Evolutionary conservation across 805 yeast genomes (phyloP), one percentile per base, ranked within the genome.

Genomic region (Maudiozyma bulderi): DNA sequence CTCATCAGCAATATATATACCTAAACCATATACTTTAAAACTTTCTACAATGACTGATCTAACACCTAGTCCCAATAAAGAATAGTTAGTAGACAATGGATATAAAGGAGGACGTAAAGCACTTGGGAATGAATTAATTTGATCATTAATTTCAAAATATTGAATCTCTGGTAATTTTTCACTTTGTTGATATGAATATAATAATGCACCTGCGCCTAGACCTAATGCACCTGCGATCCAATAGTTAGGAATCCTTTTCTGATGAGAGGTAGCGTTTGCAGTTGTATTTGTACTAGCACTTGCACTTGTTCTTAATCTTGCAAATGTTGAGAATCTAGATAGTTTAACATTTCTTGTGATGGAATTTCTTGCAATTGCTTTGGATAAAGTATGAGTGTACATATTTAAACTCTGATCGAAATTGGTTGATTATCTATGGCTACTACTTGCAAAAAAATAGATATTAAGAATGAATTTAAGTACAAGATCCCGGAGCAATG

Each of bases 21-120:
- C 98, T 38, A 86, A 72, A 0, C 87, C 95, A 62, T 91, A 91
- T 1, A 93, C 96, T 57, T 81, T 87, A 71, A 93, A 80, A 29
- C 76, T 74, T 40, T 90, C 57, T 59, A 93, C 86, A 0, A 97
- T 86, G 15, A 91, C 96, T 0, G 84, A 70, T 60, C 98, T 74
- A 2, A 81, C 77, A 1, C 99, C 98, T 49, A 78, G 75, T 0
- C 96, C 98, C 3, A 93, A 58, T 33, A 90, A 64, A 26, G 75
- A 69, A 61, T 73, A 85, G 3, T 69, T 61, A 0, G 71, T 58
- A 3, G 61, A 50, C 6, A 74, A 54, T 1, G 60, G 58, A 3
- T 62, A 47, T 0, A 47, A 52, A 0, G 54, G 56, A 6, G 68
- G 67, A 1, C 58, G 47, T 10, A 64, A 37, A 2, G 48, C 41